These are phyloP conservation scores for Candida endomychidarum DNA, from an alignment of 805 yeast genomes.

Conservation along the genomic window DNA sequence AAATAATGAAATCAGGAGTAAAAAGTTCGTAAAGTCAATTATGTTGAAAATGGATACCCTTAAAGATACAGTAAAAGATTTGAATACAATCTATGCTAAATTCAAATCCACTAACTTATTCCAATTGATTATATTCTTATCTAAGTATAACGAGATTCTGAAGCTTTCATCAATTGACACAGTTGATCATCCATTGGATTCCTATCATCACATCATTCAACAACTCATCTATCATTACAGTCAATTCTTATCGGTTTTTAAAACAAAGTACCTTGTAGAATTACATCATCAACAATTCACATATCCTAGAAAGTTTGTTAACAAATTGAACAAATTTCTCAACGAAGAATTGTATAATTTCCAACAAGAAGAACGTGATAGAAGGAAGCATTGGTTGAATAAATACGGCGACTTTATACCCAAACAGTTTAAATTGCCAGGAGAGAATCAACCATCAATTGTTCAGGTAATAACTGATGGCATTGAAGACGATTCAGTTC, in stretches of 20 bases:
- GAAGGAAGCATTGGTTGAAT: slow-evolving; percentile 37
- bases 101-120: slow-evolving; percentile 28
- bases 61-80: slow-evolving; percentile 17
- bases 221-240: slow-evolving; percentile 36
- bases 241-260: slow-evolving; percentile 33
- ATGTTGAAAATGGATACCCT: slow-evolving; percentile 17
- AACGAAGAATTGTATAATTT: slow-evolving; percentile 30
- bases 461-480: slow-evolving; percentile 46
- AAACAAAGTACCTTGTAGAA: slow-evolving; percentile 36
- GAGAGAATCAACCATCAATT: slow-evolving; percentile 38
- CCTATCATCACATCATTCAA: slow-evolving; percentile 26
- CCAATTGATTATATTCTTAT: slow-evolving; percentile 23
- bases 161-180: slow-evolving; percentile 15
- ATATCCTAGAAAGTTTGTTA: slow-evolving; percentile 37
- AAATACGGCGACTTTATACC: slow-evolving; percentile 44
- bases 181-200: slow-evolving; percentile 17
- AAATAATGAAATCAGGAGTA: slow-evolving; percentile 34
- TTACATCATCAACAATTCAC: slow-evolving; percentile 39
- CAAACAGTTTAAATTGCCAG: slow-evolving; percentile 38
- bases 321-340: slow-evolving; percentile 31
- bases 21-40: slow-evolving; percentile 20
- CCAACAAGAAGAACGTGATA: slow-evolving; percentile 33
- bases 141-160: slow-evolving; percentile 17
- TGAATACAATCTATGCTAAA: slow-evolving; percentile 14
- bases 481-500: slow-evolving; percentile 26